phyloP scores from a whole-genome alignment of 768 basidiomycete species.

The Lactarius indigo region DNA sequence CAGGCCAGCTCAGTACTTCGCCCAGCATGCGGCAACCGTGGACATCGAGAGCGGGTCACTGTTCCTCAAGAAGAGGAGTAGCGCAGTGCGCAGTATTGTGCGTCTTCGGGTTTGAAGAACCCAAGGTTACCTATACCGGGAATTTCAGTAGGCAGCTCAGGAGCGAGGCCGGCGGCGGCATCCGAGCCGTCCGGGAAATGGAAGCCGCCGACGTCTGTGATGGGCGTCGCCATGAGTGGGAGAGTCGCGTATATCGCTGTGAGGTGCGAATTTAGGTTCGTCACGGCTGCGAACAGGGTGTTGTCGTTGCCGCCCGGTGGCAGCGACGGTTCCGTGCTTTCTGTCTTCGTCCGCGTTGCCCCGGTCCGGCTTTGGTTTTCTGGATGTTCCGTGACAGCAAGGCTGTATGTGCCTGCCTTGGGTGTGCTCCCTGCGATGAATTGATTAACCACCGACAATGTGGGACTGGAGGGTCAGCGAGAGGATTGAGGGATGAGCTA shows the following conservation, averaged over 20 bases:
- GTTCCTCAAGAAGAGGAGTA: slow-evolving; percentile 86
- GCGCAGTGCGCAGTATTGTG: slow-evolving; percentile 84
- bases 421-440: slow-evolving; percentile 54
- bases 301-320: background rate
- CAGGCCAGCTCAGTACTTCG: slow-evolving; percentile 37
- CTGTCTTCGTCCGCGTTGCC: slow-evolving; percentile 15
- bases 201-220: slow-evolving; percentile 74
- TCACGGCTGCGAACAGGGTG: slow-evolving; percentile 29
- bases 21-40: slow-evolving; percentile 35
- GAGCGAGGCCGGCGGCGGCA: slow-evolving; percentile 86
- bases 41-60: slow-evolving; percentile 83
- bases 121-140: slow-evolving; percentile 95
- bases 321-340: slow-evolving; percentile 25
- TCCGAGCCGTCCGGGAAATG: slow-evolving; percentile 96
- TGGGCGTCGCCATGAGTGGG: slow-evolving; percentile 51
- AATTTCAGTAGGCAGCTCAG: slow-evolving; percentile 94
- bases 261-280: slow-evolving; percentile 58
- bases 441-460: background rate
- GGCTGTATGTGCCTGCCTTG: slow-evolving; percentile 42
- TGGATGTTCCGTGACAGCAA: background rate
- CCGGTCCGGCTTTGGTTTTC: background rate
- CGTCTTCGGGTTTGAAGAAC: slow-evolving; percentile 98
- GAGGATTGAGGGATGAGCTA: slow-evolving; percentile 20
- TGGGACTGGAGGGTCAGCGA: too few relatives aligned
- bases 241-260: slow-evolving; percentile 59